Conservation (phyloP, 1,284 basidiomycete genomes). For the Wallemia ichthyophaga region DNA sequence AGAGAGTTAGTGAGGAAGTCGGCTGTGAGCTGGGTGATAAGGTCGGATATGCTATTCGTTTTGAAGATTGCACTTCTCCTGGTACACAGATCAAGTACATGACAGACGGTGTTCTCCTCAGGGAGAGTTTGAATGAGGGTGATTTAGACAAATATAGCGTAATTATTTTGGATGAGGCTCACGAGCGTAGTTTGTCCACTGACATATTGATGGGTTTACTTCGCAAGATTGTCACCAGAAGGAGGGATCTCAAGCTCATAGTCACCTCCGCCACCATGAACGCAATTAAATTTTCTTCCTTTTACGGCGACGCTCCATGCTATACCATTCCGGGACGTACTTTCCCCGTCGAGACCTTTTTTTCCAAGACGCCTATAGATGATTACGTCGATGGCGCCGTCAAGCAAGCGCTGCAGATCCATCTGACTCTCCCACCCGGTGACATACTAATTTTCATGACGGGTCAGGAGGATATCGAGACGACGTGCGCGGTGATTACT, state of each 20-base stretch:
- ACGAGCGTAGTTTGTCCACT: slow-evolving; percentile 80
- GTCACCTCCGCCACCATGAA: slow-evolving; percentile 99
- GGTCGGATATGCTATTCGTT: slow-evolving; percentile 90
- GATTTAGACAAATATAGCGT: slow-evolving; percentile 83
- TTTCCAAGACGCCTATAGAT: slow-evolving; percentile 86
- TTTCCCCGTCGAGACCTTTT: slow-evolving; percentile 89
- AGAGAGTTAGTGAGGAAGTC: slow-evolving; percentile 87
- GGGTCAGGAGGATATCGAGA: slow-evolving; percentile 94
- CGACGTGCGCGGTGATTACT: slow-evolving; percentile 63
- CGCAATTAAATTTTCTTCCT: slow-evolving; percentile 72
- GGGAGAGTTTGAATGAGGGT: slow-evolving; percentile 83
- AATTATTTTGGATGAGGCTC: slow-evolving; percentile 88
- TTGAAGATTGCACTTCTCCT: slow-evolving; percentile 76
- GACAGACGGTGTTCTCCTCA: slow-evolving; percentile 87
- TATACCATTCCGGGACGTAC: slow-evolving; percentile 96
- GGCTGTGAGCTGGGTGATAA: slow-evolving; percentile 55
- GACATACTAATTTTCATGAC: slow-evolving; percentile 99
- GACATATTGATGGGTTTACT: slow-evolving; percentile 91
- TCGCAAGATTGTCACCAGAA: slow-evolving; percentile 62
- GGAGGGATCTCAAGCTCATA: slow-evolving; percentile 77
- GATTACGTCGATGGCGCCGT: slow-evolving; percentile 96
- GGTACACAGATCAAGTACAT: slow-evolving; percentile 94
- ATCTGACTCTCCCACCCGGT: slow-evolving; percentile 69
- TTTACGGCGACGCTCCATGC: slow-evolving; percentile 79
- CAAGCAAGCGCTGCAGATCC: slow-evolving; percentile 89